Evolutionary conservation across 1,139 yeast genomes (phyloP), one percentile per base, ranked within the genome.

Genomic region (Yamadazyma membranifaciens): DNA sequence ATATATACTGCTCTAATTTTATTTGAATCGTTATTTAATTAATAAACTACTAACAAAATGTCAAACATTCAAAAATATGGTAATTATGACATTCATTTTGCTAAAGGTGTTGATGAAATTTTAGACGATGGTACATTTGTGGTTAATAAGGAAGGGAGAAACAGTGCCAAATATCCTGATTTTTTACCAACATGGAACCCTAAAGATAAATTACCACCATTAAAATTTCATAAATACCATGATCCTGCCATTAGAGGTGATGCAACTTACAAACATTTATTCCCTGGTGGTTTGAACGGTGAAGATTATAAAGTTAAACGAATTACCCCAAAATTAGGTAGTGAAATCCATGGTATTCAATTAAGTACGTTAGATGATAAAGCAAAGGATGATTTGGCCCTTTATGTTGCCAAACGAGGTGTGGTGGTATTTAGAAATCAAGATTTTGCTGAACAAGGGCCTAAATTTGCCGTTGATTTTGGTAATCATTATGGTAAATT

Each of bases 401-500:
- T 78, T 35, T 63, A 73, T 32, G 81, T 79, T 24, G 83, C 82
- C 3, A 73, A 77, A 55, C 68, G 85, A 48, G 87, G 86, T 34
- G 83, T 80, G 39, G 82, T 80, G 7, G 75, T 80, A 13, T 80
- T 82, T 63, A 66, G 84, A 51, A 73, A 78, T 43, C 87, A 81
- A 58, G 79, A 83, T 50, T 72, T 80, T 45, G 75, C 79, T 33
- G 66, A 67, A 31, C 60, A 72, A 45, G 84, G 84, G 31, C 78
- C 82, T 9, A 65, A 64, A 34, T 74, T 69, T 45, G 73, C 73
- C 35, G 72, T 67, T 36, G 67, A 73, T 11, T 74, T 73, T 54
- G 87, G 84, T 29, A 65, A 65, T 39, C 74, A 80, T 59, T 83
- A 75, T 60, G 88, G 88, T n/a, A 77, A 78, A 9, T 67, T 82